Conservation (phyloP, 2,329 filamentous ascomycete species). For the Daldinia sp. region DNA sequence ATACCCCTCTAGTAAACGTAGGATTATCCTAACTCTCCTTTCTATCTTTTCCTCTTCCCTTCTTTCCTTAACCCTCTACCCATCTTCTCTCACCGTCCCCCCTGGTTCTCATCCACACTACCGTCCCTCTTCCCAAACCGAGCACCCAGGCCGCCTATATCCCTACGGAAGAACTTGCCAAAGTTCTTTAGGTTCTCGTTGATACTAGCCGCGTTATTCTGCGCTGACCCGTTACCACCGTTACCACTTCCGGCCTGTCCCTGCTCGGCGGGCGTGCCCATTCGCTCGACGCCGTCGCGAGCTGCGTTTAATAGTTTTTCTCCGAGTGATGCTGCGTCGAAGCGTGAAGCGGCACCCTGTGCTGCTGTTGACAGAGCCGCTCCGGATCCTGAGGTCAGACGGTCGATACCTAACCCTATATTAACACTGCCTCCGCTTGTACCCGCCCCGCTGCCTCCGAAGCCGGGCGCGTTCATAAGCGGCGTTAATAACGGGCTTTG, state of each 20-base stretch:
- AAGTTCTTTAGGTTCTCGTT: conserved; percentile 96
- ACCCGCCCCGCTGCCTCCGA: conserved; percentile 53
- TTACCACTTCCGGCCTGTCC: conserved; percentile 46
- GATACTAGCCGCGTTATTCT: conserved; percentile 68
- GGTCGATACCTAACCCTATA: conserved; percentile 24
- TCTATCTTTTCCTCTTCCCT: neutral
- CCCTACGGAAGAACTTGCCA: conserved; percentile 93
- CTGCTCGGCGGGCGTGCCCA: conserved; percentile 65
- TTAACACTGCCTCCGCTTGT: conserved; percentile 56
- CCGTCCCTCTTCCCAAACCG: conserved; percentile 73
- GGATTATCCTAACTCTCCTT: neutral
- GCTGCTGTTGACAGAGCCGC: conserved; percentile 48
- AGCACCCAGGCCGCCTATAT: conserved; percentile 79
- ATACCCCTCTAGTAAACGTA: neutral
- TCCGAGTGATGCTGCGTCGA: conserved; percentile 83
- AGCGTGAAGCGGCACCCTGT: conserved; percentile 55
- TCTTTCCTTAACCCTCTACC: neutral
- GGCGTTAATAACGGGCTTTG: conserved; percentile 76
- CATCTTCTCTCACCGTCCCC: neutral
- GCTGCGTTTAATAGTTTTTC: conserved; percentile 90
- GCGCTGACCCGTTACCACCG: conserved; percentile 45
- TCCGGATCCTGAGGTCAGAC: conserved; percentile 15
- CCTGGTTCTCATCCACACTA: conserved; percentile 42
- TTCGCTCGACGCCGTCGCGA: conserved; percentile 80
- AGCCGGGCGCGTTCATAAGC: conserved; percentile 59